Percentiles rank a stretch among this genome's conserved stretches.
phyloP scores from a whole-genome alignment of 2,329 filamentous ascomycete genomes.

The Xylaria sp. region DNA sequence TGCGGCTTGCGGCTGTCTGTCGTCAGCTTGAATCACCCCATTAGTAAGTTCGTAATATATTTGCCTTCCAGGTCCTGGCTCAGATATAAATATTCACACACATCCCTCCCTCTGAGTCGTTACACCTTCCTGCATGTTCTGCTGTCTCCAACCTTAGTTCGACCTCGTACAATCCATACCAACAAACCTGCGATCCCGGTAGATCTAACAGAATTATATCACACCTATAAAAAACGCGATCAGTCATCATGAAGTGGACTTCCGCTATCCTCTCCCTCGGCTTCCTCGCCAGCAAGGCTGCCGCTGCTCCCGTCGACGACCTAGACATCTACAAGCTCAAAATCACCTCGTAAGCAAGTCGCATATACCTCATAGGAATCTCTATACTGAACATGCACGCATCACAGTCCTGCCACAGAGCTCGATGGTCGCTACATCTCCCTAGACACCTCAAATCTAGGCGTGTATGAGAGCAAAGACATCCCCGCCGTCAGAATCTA shows the following conservation, averaged over 20 bases:
- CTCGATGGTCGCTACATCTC: constrained; percentile 34
- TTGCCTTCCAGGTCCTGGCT: neutral
- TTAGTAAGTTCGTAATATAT: neutral
- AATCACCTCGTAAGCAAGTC: constrained; percentile 23
- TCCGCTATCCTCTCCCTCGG: constrained; percentile 24
- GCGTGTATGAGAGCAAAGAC: constrained; percentile 28
- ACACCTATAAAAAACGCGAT: neutral
- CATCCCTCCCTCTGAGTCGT: neutral
- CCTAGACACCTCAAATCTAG: constrained; percentile 29
- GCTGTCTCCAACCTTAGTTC: neutral
- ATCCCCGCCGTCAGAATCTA: constrained; percentile 29
- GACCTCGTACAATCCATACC: neutral
- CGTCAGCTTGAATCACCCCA: neutral
- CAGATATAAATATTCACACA: constrained; percentile 11
- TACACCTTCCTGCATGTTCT: neutral
- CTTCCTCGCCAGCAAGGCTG: constrained; percentile 21
- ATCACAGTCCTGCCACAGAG: constrained; percentile 11
- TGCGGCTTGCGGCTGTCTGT: constrained; percentile 2
- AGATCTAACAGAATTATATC: neutral
- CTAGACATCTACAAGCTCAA: constrained; percentile 28
- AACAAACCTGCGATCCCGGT: neutral
- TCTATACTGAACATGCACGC: neutral
- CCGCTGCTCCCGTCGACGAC: constrained; percentile 22
- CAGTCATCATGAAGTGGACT: constrained; percentile 27
- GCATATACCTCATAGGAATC: neutral